phyloP scores from a whole-genome alignment of 2,329 filamentous ascomycete species.

The Alternaria alternata region DNA sequence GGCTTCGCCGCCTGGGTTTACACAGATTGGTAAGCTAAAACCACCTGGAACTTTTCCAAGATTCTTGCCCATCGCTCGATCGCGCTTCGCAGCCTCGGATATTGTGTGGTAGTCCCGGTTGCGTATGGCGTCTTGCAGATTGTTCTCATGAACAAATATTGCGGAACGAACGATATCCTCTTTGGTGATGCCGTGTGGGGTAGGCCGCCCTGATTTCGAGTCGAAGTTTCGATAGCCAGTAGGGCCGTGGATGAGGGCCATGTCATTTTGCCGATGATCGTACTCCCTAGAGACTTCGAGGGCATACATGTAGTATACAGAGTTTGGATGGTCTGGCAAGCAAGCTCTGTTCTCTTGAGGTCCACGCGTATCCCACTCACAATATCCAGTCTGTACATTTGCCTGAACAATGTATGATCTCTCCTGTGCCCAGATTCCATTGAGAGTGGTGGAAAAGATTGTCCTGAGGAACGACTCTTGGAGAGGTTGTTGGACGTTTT shows the following conservation, averaged over 20 bases:
- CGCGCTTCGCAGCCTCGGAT: not conserved
- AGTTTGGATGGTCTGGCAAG: not conserved
- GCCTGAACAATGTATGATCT: conserved; percentile 3
- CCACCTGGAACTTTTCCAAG: conserved; percentile 1
- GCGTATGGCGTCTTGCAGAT: not conserved
- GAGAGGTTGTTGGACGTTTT: not conserved
- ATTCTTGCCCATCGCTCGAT: not conserved
- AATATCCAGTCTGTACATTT: not conserved
- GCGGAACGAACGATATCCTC: conserved; percentile 15
- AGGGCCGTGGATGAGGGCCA: conserved; percentile 5
- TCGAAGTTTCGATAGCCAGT: conserved; percentile 6
- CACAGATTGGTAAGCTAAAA: conserved; percentile 19
- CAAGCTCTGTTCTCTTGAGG: not conserved
- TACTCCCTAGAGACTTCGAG: not conserved
- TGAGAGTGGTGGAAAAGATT: not conserved
- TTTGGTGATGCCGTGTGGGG: conserved; percentile 33
- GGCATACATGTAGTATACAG: not conserved
- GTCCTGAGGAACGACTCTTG: not conserved
- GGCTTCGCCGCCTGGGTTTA: conserved; percentile 22
- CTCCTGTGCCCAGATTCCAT: conserved; percentile 2
- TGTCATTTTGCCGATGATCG: not conserved
- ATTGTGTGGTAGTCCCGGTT: not conserved
- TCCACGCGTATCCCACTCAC: not conserved
- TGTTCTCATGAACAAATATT: conserved; percentile 3
- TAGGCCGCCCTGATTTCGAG: not conserved